A percentile compares a stretch with the other conserved stretches of the same genome.
These are phyloP conservation scores for Paecilomyces dactylethromorphus DNA, from an alignment of 2,329 filamentous ascomycete species.

Conservation along the genomic window DNA sequence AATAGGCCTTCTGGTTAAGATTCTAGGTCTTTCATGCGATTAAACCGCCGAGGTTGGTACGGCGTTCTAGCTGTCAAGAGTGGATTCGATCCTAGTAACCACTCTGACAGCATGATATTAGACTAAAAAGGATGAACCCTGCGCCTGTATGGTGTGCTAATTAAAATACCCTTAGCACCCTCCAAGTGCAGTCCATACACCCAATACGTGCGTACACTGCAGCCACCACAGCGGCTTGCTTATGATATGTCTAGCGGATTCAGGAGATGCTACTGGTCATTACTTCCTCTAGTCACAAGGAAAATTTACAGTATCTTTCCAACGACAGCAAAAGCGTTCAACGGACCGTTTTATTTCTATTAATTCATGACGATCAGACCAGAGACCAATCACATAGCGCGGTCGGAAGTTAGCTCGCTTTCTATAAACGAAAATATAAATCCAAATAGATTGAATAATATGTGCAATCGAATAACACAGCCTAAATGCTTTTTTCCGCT, in stretches of 20 bases:
- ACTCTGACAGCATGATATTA: background rate
- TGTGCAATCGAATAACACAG: background rate
- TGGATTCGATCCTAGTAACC: background rate
- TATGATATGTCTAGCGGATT: too few species aligned
- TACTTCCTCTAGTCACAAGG: background rate
- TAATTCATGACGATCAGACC: background rate
- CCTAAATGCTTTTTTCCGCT: background rate
- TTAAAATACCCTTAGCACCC: background rate
- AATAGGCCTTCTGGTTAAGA: background rate
- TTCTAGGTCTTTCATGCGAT: background rate
- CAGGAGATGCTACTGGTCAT: background rate
- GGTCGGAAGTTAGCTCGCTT: background rate
- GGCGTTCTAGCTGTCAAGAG: background rate
- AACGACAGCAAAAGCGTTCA: too few species aligned
- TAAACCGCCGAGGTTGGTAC: background rate
- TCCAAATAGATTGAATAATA: background rate
- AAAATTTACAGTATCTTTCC: too few species aligned
- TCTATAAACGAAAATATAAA: background rate
- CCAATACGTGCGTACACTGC: background rate
- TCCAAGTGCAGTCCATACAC: background rate
- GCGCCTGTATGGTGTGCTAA: background rate
- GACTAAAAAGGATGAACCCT: background rate
- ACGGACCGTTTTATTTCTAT: background rate
- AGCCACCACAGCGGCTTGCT: background rate
- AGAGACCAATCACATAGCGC: background rate